phyloP scores from a whole-genome alignment of 140 eudicot genomes.

The Ambrosia hybrid region DNA sequence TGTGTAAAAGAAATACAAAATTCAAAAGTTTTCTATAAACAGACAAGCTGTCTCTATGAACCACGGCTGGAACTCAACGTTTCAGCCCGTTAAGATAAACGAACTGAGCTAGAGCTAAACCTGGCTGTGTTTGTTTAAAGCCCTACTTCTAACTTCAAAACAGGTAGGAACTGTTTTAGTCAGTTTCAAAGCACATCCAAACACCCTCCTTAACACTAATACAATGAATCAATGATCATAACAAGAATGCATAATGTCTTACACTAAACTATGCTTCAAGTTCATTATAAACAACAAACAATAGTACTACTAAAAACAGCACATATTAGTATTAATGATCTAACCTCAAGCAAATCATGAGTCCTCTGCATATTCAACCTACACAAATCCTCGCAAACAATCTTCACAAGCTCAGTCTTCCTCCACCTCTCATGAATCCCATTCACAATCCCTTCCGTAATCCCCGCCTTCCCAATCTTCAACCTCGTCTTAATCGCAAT shows the following conservation, averaged over 20 bases:
- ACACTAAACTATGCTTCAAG: background rate
- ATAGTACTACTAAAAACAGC: conserved; percentile 8
- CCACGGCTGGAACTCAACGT: no score
- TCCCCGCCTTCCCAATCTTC: conserved; percentile 93
- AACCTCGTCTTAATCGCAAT: conserved; percentile 61
- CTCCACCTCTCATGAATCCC: conserved; percentile 99
- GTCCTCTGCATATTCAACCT: conserved; percentile 94
- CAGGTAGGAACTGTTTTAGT: background rate
- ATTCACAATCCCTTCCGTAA: conserved; percentile 92
- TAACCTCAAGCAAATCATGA: conserved; percentile 90
- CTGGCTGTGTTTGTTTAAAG: no score
- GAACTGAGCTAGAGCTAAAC: no score
- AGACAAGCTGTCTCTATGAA: no score
- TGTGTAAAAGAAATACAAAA: no score
- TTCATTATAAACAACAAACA: background rate
- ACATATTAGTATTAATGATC: conserved; percentile 1
- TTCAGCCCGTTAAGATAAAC: no score
- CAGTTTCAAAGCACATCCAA: conserved; percentile 4
- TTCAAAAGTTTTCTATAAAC: no score
- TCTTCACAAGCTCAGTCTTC: conserved; percentile 69
- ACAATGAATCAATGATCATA: background rate
- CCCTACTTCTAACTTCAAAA: background rate
- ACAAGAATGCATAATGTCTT: background rate
- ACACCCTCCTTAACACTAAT: background rate
- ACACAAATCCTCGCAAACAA: conserved; percentile 76